Base-by-base conservation (phyloP, 495 filamentous ascomycete genomes). In the Aspergillus mulundensis region DNA sequence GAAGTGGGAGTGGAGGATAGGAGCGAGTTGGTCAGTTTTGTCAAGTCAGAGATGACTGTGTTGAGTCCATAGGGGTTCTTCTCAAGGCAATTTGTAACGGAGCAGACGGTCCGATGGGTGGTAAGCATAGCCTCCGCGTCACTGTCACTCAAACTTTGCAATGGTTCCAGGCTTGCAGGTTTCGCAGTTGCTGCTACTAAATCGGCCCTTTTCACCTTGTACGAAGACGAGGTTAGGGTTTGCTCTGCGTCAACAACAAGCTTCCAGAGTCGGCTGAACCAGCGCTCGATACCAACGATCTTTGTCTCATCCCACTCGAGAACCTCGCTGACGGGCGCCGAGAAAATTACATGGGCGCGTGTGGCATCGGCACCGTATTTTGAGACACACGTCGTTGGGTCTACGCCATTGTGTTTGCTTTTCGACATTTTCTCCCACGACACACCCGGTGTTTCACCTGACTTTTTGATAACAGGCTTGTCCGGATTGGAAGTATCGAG, bases 371-470 rank as follows among this genome's bases (percentile, higher is more conserved):
- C 88, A 18, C 91, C 90, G 57, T 92, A 87, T 53, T 81, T 83
- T 0, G 74, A 64, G 40, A 91, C 87, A 57, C 88, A 89, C 0
- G 62, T 69, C 0, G 79, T 81, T 0, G 91, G 91, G 63, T 95
- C 90, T n/a, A 95, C 88, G 28, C 91, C 91, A 64, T 96, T 96
- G 71, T 94, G 79, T 63, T 96, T 96, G 54, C 89, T 93, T 69
- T 96, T 96, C n/a, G 88, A 92, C 91, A 96, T 96, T 62, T 96
- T 96, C 69, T 96, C 89, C 54, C 82, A 95, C 0, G 82, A 84
- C 25, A 91, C 64, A 11, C 67, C 78, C 3, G 88, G 83, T 0
- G 63, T 62, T 42, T 81, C 66, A 19, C 80, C 80, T 1, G 85
- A 85, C 0, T 77, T 77, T 39, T 77, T 76, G 36, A 91, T 79